A percentile compares a stretch with the other conserved stretches of the same genome.
phyloP scores from a whole-genome alignment of 768 basidiomycete species.

The Crucibulum laeve region DNA sequence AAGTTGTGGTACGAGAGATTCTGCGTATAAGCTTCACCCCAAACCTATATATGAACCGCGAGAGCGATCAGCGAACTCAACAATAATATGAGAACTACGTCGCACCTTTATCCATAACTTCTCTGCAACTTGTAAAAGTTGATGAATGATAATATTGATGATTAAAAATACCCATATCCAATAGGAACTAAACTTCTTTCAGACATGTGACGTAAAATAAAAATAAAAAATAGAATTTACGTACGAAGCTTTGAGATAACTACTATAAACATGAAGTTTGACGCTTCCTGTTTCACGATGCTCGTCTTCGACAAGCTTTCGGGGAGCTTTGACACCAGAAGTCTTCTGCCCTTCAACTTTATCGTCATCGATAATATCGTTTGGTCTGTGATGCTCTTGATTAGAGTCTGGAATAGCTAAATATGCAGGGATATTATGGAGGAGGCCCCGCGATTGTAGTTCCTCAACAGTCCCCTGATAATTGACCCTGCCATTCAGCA shows the following conservation, averaged over 20 bases:
- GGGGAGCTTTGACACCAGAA: slow-evolving; percentile 33
- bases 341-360: slow-evolving; percentile 50
- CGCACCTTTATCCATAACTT: slow-evolving; percentile 74
- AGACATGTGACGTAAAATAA: no score
- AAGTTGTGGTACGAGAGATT: slow-evolving; percentile 22
- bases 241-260: slow-evolving; percentile 72
- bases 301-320: slow-evolving; percentile 78
- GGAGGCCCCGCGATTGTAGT: slow-evolving; percentile 33
- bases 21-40: slow-evolving; percentile 63
- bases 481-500: slow-evolving; percentile 81
- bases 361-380: slow-evolving; percentile 58
- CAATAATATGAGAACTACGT: no score
- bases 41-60: slow-evolving; percentile 30
- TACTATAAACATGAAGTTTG: slow-evolving; percentile 67
- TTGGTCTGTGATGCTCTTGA: slow-evolving; percentile 40
- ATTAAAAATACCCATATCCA: slow-evolving; percentile 60
- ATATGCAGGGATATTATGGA: slow-evolving; percentile 18
- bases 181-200: no score
- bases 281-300: slow-evolving; percentile 78
- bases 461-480: slow-evolving; percentile 67
- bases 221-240: no score
- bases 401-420: slow-evolving; percentile 31
- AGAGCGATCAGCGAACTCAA: background rate
- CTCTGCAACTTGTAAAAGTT: slow-evolving; percentile 51
- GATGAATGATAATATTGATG: slow-evolving; percentile 42